Evolutionary conservation across 768 basidiomycete genomes (phyloP).

Genomic region (Rhizopogon salebrosus): DNA sequence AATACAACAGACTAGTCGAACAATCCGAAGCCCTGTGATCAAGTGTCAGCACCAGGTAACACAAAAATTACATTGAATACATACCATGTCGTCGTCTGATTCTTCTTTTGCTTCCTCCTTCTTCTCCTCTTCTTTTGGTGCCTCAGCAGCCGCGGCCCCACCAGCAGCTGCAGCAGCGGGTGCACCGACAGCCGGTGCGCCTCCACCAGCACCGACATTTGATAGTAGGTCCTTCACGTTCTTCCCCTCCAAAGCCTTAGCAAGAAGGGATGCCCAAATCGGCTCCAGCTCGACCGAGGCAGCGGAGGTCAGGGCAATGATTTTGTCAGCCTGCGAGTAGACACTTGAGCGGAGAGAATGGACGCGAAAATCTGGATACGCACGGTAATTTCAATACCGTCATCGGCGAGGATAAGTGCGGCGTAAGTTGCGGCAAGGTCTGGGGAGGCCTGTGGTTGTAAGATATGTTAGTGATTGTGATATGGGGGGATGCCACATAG

Average conservation of each 20-base stretch:
- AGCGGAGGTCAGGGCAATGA: slow-evolving; percentile 75
- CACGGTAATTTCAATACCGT: slow-evolving; percentile 95
- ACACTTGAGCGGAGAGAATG: not conserved
- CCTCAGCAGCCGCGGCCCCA: slow-evolving; percentile 54
- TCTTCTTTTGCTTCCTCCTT: slow-evolving; percentile 86
- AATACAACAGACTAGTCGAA: slow-evolving; percentile 66
- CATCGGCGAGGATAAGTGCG: slow-evolving; percentile 97
- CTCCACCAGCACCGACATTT: slow-evolving; percentile 92
- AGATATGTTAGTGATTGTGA: slow-evolving; percentile 11
- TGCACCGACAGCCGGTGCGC: slow-evolving; percentile 65
- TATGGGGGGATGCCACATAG: not conserved
- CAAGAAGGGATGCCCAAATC: slow-evolving; percentile 96
- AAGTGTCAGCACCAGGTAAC: not conserved
- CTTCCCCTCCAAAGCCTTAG: slow-evolving; percentile 97
- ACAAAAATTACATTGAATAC: slow-evolving; percentile 17
- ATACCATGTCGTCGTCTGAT: slow-evolving; percentile 86
- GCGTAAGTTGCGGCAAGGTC: slow-evolving; percentile 96
- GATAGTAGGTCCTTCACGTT: slow-evolving; percentile 93
- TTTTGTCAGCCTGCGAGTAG: slow-evolving; percentile 77
- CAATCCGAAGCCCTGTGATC: slow-evolving; percentile 82
- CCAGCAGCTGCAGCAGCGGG: slow-evolving; percentile 47
- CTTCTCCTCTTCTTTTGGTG: slow-evolving; percentile 69
- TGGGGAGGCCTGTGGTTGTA: slow-evolving; percentile 36
- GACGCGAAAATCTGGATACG: slow-evolving; percentile 29
- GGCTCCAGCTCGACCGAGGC: slow-evolving; percentile 87